A percentile compares a stretch with the other conserved stretches of the same genome.
phyloP scores from a whole-genome alignment of 2,329 filamentous ascomycete genomes.

The Pseudopyrenochaeta lycopersici region DNA sequence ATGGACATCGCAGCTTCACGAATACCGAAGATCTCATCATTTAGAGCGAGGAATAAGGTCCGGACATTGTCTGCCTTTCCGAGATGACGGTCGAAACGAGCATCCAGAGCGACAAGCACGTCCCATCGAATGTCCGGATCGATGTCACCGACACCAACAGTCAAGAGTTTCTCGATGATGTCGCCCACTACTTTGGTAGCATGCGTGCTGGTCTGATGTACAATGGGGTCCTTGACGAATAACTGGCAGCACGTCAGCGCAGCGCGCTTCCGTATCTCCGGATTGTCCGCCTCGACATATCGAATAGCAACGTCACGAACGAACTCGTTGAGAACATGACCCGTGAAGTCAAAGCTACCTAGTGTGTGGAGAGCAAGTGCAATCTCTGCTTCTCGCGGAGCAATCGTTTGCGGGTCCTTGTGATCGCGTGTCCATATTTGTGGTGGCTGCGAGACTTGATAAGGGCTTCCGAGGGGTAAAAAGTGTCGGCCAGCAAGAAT shows the following conservation, averaged over 20 bases:
- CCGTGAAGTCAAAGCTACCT: constrained; percentile 93
- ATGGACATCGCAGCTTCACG: constrained; percentile 95
- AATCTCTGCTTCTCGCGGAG: constrained; percentile 83
- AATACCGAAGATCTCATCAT: constrained; percentile 92
- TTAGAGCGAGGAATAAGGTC: constrained; percentile 92
- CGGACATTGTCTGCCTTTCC: constrained; percentile 97
- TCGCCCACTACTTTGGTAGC: constrained; percentile 97
- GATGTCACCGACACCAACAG: constrained; percentile 89
- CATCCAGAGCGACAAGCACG: constrained; percentile 87
- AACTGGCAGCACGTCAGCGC: constrained; percentile 97
- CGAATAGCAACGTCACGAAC: constrained; percentile 97
- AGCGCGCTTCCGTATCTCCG: constrained; percentile 91
- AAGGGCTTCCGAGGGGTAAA: constrained; percentile 88
- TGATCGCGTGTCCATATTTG: constrained; percentile 87
- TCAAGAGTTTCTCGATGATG: constrained; percentile 95
- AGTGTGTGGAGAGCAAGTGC: constrained; percentile 93
- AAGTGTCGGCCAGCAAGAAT: constrained; percentile 94
- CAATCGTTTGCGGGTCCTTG: constrained; percentile 82
- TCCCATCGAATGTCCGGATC: constrained; percentile 89
- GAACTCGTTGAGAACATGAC: constrained; percentile 96
- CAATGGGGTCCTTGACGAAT: constrained; percentile 95
- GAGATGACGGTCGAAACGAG: constrained; percentile 95
- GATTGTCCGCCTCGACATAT: constrained; percentile 95
- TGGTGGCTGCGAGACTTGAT: constrained; percentile 81
- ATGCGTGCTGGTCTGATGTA: constrained; percentile 97